Conservation (phyloP, 306 rosid genomes). For the Coriaria nepalensis region DNA sequence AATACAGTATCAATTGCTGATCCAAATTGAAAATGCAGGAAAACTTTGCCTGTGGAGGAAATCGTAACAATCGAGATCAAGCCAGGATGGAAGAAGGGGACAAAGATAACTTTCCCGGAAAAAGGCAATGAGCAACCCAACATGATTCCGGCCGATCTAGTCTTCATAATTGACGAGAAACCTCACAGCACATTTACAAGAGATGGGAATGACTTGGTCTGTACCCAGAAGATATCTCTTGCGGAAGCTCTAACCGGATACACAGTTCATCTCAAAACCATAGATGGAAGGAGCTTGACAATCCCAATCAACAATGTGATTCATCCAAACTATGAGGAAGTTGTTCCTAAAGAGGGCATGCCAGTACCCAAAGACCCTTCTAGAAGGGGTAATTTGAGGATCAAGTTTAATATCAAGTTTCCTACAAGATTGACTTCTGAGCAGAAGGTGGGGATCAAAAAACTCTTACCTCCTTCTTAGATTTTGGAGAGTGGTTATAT, state of each 20-base stretch:
- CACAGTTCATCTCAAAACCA: constrained; percentile 41
- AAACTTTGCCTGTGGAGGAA: constrained; percentile 60
- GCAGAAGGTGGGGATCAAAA: constrained; percentile 42
- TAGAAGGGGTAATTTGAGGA: constrained; percentile 58
- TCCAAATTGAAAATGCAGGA: constrained; percentile 22
- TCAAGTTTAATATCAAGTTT: constrained; percentile 54
- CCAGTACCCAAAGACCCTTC: constrained; percentile 74
- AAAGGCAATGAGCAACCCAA: constrained; percentile 70
- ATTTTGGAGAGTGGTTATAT: constrained; percentile 4
- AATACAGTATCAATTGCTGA: too few relatives aligned
- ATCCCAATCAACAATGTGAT: constrained; percentile 40
- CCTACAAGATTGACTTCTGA: constrained; percentile 35
- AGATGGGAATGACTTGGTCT: constrained; percentile 67
- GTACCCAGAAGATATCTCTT: constrained; percentile 41
- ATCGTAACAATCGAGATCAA: constrained; percentile 66
- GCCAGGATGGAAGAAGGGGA: constrained; percentile 97
- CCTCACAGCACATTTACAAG: constrained; percentile 67
- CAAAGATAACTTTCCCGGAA: constrained; percentile 79
- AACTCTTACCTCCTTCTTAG: constrained; percentile 23
- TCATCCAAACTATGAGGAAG: constrained; percentile 57
- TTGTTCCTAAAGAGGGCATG: constrained; percentile 67
- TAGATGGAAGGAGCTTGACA: constrained; percentile 61
- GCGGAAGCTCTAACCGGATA: constrained; percentile 46
- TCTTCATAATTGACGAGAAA: constrained; percentile 73
- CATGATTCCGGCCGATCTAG: constrained; percentile 60